Percentiles rank a stretch among this genome's conserved stretches.
phyloP scores from a whole-genome alignment of 345 rosid species.

The thale cress (Arabidopsis thaliana) region DNA sequence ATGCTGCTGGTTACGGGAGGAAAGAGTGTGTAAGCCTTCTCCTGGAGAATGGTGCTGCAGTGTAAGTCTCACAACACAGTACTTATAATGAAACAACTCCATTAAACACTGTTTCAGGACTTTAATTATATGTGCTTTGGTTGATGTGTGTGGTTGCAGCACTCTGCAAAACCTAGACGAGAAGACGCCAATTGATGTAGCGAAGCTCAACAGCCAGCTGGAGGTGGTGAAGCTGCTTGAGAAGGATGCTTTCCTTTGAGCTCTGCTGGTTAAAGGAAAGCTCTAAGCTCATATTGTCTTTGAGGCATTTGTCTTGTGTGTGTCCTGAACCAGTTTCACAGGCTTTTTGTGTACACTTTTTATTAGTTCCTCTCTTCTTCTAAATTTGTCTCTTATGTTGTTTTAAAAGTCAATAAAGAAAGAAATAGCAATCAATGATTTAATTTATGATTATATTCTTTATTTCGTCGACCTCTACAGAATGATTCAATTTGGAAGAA shows the following conservation, averaged over 20 bases:
- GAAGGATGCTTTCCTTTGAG: conserved; percentile 93
- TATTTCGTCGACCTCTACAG: background rate
- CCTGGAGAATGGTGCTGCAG: conserved; percentile 92
- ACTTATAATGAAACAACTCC: background rate
- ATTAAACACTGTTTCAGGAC: background rate
- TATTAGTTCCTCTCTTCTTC: conserved; percentile 20
- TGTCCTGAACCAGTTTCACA: conserved; percentile 27
- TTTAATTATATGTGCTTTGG: background rate
- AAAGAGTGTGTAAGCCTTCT: conserved; percentile 94
- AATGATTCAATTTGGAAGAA: background rate
- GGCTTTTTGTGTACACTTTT: background rate
- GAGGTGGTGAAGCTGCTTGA: conserved; percentile 92
- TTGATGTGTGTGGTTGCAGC: conserved; percentile 47
- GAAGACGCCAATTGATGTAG: conserved; percentile 96
- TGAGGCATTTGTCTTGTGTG: conserved; percentile 28
- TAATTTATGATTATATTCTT: background rate
- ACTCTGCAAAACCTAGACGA: conserved; percentile 96
- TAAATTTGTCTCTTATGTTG: conserved; percentile 21
- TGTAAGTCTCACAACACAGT: conserved; percentile 61
- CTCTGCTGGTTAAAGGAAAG: conserved; percentile 8
- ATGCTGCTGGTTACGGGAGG: conserved; percentile 97
- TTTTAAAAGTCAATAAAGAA: conserved; percentile 35
- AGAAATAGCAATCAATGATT: conserved; percentile 5
- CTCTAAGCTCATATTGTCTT: conserved; percentile 26
- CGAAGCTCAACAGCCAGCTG: conserved; percentile 89